Evolutionary conservation across 768 basidiomycete species (phyloP).

Genomic region (Amanita muscaria): DNA sequence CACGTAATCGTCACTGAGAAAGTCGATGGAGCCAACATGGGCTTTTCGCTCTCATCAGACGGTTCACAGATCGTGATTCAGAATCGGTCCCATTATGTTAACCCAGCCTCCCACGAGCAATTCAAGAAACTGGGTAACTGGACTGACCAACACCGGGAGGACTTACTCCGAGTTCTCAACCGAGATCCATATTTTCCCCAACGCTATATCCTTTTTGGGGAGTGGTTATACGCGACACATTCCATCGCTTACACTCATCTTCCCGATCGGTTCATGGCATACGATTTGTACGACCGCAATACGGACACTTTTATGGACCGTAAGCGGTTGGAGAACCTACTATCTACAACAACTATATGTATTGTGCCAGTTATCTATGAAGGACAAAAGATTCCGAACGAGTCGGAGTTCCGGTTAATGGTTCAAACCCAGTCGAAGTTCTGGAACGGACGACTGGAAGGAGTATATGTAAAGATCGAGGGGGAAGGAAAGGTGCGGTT

Average conservation of each 20-base stretch:
- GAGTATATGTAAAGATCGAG: slow-evolving; percentile 52
- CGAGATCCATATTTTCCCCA: slow-evolving; percentile 45
- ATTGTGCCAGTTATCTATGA: slow-evolving; percentile 36
- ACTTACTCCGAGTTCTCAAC: slow-evolving; percentile 33
- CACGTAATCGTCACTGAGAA: slow-evolving; percentile 52
- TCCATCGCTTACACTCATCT: slow-evolving; percentile 49
- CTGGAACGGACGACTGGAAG: slow-evolving; percentile 41
- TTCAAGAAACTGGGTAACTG: slow-evolving; percentile 50
- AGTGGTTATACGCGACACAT: slow-evolving; percentile 57
- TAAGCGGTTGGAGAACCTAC: slow-evolving; percentile 22
- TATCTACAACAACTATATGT: slow-evolving; percentile 31
- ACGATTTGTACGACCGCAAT: slow-evolving; percentile 49
- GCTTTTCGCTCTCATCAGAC: slow-evolving; percentile 31
- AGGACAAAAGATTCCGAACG: slow-evolving; percentile 30
- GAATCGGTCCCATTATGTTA: slow-evolving; percentile 55
- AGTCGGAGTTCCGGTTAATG: slow-evolving; percentile 33
- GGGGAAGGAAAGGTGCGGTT: slow-evolving; percentile 27
- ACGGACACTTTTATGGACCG: slow-evolving; percentile 32
- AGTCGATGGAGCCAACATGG: slow-evolving; percentile 62
- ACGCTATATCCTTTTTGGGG: slow-evolving; percentile 52
- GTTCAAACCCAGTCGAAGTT: slow-evolving; percentile 25
- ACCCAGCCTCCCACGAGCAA: slow-evolving; percentile 46
- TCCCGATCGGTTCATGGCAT: slow-evolving; percentile 49
- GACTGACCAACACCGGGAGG: slow-evolving; percentile 41
- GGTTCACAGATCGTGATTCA: slow-evolving; percentile 41